Base-by-base conservation (phyloP, 495 filamentous ascomycete species). In the Corynascus novoguineensis region DNA sequence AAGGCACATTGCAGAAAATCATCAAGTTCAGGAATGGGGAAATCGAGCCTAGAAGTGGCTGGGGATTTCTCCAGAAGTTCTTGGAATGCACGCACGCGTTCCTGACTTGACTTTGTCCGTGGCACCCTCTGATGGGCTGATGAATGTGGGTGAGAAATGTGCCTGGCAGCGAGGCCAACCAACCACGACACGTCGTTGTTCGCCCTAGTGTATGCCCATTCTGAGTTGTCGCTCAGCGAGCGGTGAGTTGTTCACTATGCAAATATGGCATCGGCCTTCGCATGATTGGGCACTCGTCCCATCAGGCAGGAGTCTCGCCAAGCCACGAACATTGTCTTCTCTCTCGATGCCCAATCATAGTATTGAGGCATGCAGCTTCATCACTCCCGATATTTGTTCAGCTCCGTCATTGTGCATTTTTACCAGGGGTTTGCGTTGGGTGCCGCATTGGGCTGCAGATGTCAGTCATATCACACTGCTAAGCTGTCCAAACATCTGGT, bases 51-150 rank as follows among this genome's bases (percentile, higher is more conserved):
- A 49, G 41, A 37, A n/a, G n/a, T n/a, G n/a, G 32, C 15, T 15
- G 34, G 24, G 35, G 53, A n/a, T 41, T 10, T 11, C 17, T 14
- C 3, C n/a, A n/a, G n/a, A n/a, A 22, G 32, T n/a, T n/a, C 50
- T 41, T 25, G 50, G 28, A 21, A 44, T n/a, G n/a, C n/a, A n/a
- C n/a, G n/a, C 56, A n/a, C 15, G 41, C 42, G 42, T 34, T 6
- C 50, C 21, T 46, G 38, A 44, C 21, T 48, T 24, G 53, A n/a
- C 19, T 21, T 14, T n/a, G 17, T 34, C 59, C 57, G 64, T 67
- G 64, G 62, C 64, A 60, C 24, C 5, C 34, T 62, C 40, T 64
- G 54, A 67, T 67, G 62, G 64, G 64, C 62, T 62, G 59, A 48
- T 54, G 55, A 21, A 8, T 17, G 19, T 25, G 17, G 8, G 10